These are phyloP conservation scores for Sarocladiaceae sp. DNA, from an alignment of 2,329 filamentous ascomycete species.

Conservation along the genomic window DNA sequence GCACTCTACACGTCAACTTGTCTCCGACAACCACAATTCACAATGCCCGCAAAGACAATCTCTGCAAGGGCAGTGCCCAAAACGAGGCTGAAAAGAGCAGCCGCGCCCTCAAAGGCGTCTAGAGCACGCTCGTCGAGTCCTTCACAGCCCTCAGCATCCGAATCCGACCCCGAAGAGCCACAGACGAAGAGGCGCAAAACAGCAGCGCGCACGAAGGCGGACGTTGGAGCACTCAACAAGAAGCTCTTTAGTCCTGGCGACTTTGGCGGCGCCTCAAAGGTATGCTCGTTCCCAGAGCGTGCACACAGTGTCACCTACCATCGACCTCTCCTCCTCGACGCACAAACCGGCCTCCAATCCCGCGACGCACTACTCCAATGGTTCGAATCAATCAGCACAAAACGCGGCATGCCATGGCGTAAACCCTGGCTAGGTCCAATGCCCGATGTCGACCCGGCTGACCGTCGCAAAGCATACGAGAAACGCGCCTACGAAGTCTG, in stretches of 20 bases:
- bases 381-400: constrained; percentile 44
- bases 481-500: constrained; percentile 61
- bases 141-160: background rate
- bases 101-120: background rate
- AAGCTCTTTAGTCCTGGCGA: background rate
- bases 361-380: constrained; percentile 41
- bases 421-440: constrained; percentile 50
- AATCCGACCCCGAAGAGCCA: constrained; percentile 5
- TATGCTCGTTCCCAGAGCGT: constrained; percentile 10
- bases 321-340: constrained; percentile 42
- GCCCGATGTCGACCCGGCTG: constrained; percentile 19
- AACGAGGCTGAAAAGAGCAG: background rate
- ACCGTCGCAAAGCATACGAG: constrained; percentile 40
- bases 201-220: background rate
- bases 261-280: background rate
- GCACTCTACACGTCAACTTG: background rate
- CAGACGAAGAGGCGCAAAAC: constrained; percentile 9
- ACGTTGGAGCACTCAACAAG: background rate
- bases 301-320: constrained; percentile 34
- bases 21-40: background rate
- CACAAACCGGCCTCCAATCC: constrained; percentile 18
- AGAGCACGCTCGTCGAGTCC: background rate
- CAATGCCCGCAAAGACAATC: background rate
- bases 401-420: constrained; percentile 56
- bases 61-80: background rate